Conservation (phyloP, 2,329 filamentous ascomycete genomes). For the Talaromyces sp. region DNA sequence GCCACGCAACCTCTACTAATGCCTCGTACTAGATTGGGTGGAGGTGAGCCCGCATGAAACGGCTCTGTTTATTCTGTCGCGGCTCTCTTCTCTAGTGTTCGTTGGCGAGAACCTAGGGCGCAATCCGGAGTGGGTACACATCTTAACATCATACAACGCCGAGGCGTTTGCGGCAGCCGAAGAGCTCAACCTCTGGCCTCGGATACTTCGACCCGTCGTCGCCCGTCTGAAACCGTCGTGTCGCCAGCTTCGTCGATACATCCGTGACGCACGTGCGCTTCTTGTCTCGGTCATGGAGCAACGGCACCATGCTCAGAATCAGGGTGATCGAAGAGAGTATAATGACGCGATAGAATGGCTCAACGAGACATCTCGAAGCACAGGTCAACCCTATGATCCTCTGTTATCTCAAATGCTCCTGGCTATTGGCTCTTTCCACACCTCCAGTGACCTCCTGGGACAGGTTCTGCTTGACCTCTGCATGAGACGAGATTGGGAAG, state of each 20-base stretch:
- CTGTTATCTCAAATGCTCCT: not conserved
- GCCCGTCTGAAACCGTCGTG: slow-evolving; percentile 40
- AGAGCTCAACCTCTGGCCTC: slow-evolving; percentile 39
- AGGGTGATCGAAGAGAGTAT: slow-evolving; percentile 1
- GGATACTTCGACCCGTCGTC: slow-evolving; percentile 35
- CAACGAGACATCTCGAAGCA: slow-evolving; percentile 9
- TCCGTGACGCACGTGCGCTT: slow-evolving; percentile 36
- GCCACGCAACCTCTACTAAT: not conserved
- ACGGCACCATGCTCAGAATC: not conserved
- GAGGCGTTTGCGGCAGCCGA: slow-evolving; percentile 19
- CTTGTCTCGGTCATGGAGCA: slow-evolving; percentile 20
- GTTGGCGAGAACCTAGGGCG: slow-evolving; percentile 16
- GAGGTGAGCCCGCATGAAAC: not conserved
- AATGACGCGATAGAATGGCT: slow-evolving; percentile 21
- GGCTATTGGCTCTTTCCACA: not conserved
- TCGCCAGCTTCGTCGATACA: slow-evolving; percentile 31
- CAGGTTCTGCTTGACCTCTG: slow-evolving; percentile 2
- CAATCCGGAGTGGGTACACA: slow-evolving; percentile 13
- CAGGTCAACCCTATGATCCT: not conserved
- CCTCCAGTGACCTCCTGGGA: not conserved
- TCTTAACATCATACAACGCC: slow-evolving; percentile 12
- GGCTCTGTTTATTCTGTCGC: slow-evolving; percentile 10
- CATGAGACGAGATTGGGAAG: not conserved
- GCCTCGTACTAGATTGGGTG: not conserved
- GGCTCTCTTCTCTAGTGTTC: slow-evolving; percentile 16